Evolutionary conservation across 2,329 filamentous ascomycete species (phyloP).

Genomic region (Colletotrichum trifolii): DNA sequence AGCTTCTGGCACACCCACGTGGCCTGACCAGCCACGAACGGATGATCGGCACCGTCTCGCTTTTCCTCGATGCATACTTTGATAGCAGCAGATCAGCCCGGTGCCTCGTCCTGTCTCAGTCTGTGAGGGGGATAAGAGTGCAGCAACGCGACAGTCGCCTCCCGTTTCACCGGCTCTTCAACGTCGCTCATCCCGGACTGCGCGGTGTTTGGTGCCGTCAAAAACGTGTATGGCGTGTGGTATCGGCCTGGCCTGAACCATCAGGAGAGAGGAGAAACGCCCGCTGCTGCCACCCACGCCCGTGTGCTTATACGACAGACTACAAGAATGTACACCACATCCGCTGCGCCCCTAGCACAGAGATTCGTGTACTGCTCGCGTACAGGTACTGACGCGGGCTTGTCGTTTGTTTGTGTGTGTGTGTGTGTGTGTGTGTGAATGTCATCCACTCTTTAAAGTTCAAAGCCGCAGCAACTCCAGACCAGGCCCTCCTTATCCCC

Average conservation of each 20-base stretch:
- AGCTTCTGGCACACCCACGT: constrained; percentile 31
- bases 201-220: constrained; percentile 29
- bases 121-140: background rate
- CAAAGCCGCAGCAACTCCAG: constrained; percentile 18
- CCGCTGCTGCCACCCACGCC: too few relatives aligned
- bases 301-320: too few relatives aligned
- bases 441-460: constrained; percentile 34
- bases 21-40: constrained; percentile 20
- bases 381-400: background rate
- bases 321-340: too few relatives aligned
- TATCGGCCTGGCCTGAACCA: constrained; percentile 12
- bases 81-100: too few relatives aligned
- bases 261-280: background rate
- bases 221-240: constrained; percentile 29
- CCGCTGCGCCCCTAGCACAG: too few relatives aligned
- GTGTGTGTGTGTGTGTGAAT: background rate
- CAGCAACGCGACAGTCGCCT: background rate
- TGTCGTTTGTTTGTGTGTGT: background rate
- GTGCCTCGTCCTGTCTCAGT: too few relatives aligned
- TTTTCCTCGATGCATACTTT: too few relatives aligned
- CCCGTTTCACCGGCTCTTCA: constrained; percentile 20
- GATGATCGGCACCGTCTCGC: constrained; percentile 1
- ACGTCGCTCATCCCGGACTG: constrained; percentile 17
- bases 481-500: constrained; percentile 13
- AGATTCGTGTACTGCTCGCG: too few relatives aligned